Conservation (phyloP, 139 green algal species). For the Coelastrella sp. region DNA sequence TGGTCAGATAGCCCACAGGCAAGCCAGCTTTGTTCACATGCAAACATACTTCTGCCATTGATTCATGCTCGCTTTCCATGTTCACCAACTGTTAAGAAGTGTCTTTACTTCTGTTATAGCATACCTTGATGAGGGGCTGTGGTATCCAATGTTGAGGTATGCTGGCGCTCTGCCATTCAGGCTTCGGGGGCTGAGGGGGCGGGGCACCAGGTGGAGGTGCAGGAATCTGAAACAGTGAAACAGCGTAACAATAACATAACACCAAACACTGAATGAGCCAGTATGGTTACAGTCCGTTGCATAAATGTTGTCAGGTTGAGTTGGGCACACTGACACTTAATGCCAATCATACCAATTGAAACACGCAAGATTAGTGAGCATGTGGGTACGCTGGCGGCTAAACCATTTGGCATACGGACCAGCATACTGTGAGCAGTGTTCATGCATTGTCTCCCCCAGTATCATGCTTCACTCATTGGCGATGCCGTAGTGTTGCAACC, state of each 20-base stretch:
- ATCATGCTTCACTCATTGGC: neutral
- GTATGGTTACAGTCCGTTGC: too few species aligned
- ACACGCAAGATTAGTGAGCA: too few species aligned
- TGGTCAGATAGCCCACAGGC: too few species aligned
- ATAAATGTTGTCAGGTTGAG: too few species aligned
- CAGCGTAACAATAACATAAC: neutral
- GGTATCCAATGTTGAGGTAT: conserved; percentile 46
- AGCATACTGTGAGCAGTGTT: too few species aligned
- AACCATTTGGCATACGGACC: too few species aligned
- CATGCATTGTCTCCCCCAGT: conserved; percentile 3
- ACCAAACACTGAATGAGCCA: neutral
- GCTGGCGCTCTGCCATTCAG: conserved; percentile 32
- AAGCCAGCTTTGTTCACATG: neutral
- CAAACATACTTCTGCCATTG: neutral
- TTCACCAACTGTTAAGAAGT: too few species aligned
- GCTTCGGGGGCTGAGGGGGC: conserved; percentile 14
- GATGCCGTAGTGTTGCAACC: neutral
- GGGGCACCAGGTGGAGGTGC: neutral
- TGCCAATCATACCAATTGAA: neutral
- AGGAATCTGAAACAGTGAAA: neutral
- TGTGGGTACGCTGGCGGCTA: too few species aligned
- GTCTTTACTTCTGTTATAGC: neutral
- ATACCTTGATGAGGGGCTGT: conserved; percentile 36
- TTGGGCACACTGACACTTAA: neutral
- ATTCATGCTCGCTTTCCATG: too few species aligned